Evolutionary conservation across 352 stramenopile genomes (phyloP), one percentile per base, ranked within the genome.

Genomic region (Pelagophyceae sp.): DNA sequence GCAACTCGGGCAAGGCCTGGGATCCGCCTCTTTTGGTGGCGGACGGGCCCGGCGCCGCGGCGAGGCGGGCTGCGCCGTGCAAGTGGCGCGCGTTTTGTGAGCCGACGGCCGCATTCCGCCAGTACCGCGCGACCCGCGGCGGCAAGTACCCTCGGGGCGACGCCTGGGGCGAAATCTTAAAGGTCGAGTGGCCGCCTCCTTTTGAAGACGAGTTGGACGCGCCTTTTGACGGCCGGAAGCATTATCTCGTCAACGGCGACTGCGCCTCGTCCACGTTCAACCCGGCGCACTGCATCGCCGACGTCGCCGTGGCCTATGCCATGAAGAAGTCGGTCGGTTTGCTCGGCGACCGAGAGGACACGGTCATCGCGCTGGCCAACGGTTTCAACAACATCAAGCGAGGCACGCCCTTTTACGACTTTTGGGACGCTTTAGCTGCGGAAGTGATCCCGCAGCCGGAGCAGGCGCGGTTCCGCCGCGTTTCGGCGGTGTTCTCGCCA

Each of bases 231-330:
- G 58, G 31, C 5, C 23, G 29, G 58, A 67, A 11, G 15, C 31
- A 67, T 31, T 67, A 67, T 67, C 29, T 67, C 29, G 58, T 27
- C 23, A n/a, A 33, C 58, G 58, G 58, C 27, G 58, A 67, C 58
- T 67, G 58, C 58, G 58, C 23, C 58, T n/a, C 23, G 58, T 15
- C 23, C 5, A 35, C 58, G 15, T 33, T 33, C 58, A 67, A 67
- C 29, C 58, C 58, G 23, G 58, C 58, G 15, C 58, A 67, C 58
- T 67, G 58, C 58, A 27, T 67, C 23, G 58, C 58, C 58, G 58
- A 67, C 58, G 58, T 67, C 23, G 23, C 27, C 58, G 31, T 35
- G 11, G 23, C 29, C 29, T 67, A 67, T 27, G 58, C 58, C 11
- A 67, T 54, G 45, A 11, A 23, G 45, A 11, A 23, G 45, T 54